Base-by-base conservation (phyloP, 2,329 filamentous ascomycete species). In the Dactylellina leptospora region DNA sequence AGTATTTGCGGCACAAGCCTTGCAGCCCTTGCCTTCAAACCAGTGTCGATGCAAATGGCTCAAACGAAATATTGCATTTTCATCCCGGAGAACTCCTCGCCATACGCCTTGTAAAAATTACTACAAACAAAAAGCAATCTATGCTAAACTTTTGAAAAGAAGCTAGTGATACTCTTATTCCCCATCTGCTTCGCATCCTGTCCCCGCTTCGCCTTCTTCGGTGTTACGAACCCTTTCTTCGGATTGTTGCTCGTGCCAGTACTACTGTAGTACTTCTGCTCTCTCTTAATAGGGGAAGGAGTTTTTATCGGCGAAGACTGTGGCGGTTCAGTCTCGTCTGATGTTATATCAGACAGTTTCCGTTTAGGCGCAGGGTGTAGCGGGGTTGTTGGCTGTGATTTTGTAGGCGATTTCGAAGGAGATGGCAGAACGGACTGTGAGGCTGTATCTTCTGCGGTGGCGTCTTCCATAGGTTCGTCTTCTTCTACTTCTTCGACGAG, bases 141-240 rank as follows among this genome's bases (percentile, higher is more conserved):
- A 16, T 5, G 4, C 13, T 63, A 71, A 23, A 59, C 83, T 77
- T 82, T 83, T 42, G 78, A 80, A 77, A 87, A 86, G 77, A 86
- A 86, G 76, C 79, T 83, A 33, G 85, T 86, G 68, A 87, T 86
- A 22, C 69, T 73, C 22, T 66, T 54, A n/a, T 77, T 84, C 78
- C 72, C 77, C 76, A 63, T 75, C 77, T 76, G 76, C 36, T 77
- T 73, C 11, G 62, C 55, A 25, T 70, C 77, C 18, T 40, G 22
- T 6, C 78, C 76, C 55, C 76, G 78, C 53, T 75, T 77, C 20
- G 70, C 76, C 60, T 76, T 78, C 22, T 76, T 75, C 6, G 64
- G 30, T 6, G 54, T 71, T 22, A 33, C 20, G 9, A 51, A 38
- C 42, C 55, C 40, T 68, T 75, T 60, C 59, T 75, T 48, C 38